Evolutionary conservation across 495 filamentous ascomycete species (phyloP), one percentile per base, ranked within the genome.

Genomic region (Penicillium coprophilum): DNA sequence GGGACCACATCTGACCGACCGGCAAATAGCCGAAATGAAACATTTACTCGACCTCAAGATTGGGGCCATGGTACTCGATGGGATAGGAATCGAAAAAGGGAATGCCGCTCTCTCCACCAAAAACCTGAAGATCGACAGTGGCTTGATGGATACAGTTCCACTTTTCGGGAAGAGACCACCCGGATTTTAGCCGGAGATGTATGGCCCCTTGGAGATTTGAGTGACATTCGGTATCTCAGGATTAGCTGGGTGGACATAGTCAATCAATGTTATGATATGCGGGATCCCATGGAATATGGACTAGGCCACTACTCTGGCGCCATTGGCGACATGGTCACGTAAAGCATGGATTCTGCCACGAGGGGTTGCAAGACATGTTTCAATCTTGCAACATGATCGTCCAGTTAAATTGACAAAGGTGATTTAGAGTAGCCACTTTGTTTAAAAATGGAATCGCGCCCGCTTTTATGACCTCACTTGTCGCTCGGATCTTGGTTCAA

Each of bases 281-380:
- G 15, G 17, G 17, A 21, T 20, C 17, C 21, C n/a, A 12, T 38
- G 27, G 21, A 9, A 27, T 7, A 27, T 2, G n/a, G 47, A 6
- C 47, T 20, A 38, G 15, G 13, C 19, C 4, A 12, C 10, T 20
- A 32, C 3, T 27, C 7, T 27, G 24, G 24, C 1, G 24, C 2
- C 10, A 4, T 19, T 50, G 31, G n/a, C 32, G 47, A 23, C 20
- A 50, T 38, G 21, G 21, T 17, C 17, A 31, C 24, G 11, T 15
- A 39, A 39, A 50, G 11, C 32, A 31, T 27, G 24, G 7, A 27
- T 53, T 53, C n/a, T 20, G 17, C 15, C 24, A 12, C 39, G 49
- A 45, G 30, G 46, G 31, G 39, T 38, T 47, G 17, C 44, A 57
- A 63, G 60, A 57, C 57, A 61, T 61, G 62, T 61, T 54, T 56